Percentiles rank a stretch among this genome's conserved stretches.
These are phyloP conservation scores for Lantana camara DNA, from an alignment of 257 asterid species.

Conservation along the genomic window DNA sequence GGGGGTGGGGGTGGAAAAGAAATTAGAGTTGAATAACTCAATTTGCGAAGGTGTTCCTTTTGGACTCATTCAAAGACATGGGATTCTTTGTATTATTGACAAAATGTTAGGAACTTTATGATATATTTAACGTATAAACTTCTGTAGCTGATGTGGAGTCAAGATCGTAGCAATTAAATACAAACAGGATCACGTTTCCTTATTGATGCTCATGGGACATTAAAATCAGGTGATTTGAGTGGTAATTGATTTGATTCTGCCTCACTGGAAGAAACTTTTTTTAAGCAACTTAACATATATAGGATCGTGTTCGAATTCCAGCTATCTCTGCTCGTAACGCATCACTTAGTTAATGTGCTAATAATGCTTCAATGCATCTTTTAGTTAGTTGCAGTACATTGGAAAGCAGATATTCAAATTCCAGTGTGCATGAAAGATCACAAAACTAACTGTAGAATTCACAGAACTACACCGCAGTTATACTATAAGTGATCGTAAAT, in stretches of 20 bases:
- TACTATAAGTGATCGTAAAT: too few relatives aligned
- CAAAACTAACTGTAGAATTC: too few relatives aligned
- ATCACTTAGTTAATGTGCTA: too few relatives aligned
- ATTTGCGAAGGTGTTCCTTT: conserved; percentile 20
- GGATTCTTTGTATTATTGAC: conserved; percentile 28
- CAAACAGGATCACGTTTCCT: conserved; percentile 10
- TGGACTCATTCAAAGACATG: conserved; percentile 27
- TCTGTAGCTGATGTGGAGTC: neutral
- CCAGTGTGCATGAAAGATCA: too few relatives aligned
- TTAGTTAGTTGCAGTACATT: too few relatives aligned
- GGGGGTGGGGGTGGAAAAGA: neutral
- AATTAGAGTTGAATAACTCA: conserved; percentile 10
- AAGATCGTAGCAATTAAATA: neutral
- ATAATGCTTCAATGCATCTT: too few relatives aligned
- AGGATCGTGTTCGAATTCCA: neutral
- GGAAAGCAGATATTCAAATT: too few relatives aligned
- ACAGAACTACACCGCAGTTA: too few relatives aligned
- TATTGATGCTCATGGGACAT: too few relatives aligned
- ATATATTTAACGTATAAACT: neutral
- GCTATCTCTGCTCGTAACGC: neutral
- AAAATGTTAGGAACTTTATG: neutral
- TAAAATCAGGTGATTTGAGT: too few relatives aligned
- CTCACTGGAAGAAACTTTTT: neutral
- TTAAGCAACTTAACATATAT: too few relatives aligned
- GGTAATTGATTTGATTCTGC: neutral